Conservation (phyloP, 495 filamentous ascomycete species). For the Chlorociboria aeruginascens region DNA sequence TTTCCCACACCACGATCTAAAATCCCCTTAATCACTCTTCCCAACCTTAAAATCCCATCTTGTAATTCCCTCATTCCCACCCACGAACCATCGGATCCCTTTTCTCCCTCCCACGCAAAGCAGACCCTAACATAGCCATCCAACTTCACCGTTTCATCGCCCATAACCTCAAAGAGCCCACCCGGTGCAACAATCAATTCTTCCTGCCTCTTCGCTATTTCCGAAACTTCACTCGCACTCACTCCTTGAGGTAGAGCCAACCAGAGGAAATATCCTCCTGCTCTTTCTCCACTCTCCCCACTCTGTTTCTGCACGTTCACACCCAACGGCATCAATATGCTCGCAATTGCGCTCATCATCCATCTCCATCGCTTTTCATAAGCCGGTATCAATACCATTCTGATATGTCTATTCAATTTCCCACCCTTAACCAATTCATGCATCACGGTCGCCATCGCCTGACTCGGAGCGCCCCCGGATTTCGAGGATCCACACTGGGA, state of each 20-base stretch:
- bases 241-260: slow-evolving; percentile 44
- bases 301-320: slow-evolving; percentile 27
- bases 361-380: slow-evolving; percentile 31
- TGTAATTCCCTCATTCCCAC: slow-evolving; percentile 48
- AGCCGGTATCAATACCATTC: slow-evolving; percentile 29
- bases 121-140: slow-evolving; percentile 48
- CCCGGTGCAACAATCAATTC: slow-evolving; percentile 53
- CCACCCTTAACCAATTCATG: slow-evolving; percentile 43
- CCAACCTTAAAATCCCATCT: slow-evolving; percentile 57
- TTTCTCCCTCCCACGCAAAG: slow-evolving; percentile 60
- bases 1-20: background rate
- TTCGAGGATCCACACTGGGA: slow-evolving; percentile 57
- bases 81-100: no score
- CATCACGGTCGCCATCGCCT: slow-evolving; percentile 55
- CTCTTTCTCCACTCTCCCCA: slow-evolving; percentile 9
- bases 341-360: slow-evolving; percentile 40
- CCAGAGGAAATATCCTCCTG: slow-evolving; percentile 81
- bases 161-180: slow-evolving; percentile 52
- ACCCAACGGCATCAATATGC: slow-evolving; percentile 47
- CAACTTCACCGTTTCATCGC: slow-evolving; percentile 41
- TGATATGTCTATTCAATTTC: slow-evolving; percentile 33
- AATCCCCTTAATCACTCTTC: slow-evolving; percentile 25
- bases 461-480: slow-evolving; percentile 68
- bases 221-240: slow-evolving; percentile 41
- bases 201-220: slow-evolving; percentile 42